Conservation (phyloP, 2,329 filamentous ascomycete genomes). For the Chaetomiaceae sp. region DNA sequence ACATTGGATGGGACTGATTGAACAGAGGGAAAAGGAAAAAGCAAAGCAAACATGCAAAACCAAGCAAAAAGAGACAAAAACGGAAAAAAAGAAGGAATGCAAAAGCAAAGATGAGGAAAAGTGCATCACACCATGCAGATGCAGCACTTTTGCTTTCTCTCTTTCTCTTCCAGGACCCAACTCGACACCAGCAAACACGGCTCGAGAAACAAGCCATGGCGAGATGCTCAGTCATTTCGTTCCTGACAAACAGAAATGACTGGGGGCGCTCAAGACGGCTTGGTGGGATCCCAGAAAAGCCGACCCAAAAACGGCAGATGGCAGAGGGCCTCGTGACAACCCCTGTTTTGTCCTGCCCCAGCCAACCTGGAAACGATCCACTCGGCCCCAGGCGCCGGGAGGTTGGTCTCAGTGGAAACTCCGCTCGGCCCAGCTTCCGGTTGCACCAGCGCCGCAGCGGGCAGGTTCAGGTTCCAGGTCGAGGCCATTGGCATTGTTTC, state of each 20-base stretch:
- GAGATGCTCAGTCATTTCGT: not conserved
- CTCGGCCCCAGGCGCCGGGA: conserved; percentile 19
- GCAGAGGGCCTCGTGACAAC: conserved; percentile 18
- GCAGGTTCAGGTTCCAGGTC: no score
- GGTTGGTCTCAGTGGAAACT: conserved; percentile 10
- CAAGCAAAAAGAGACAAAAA: no score
- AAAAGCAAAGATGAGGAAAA: no score
- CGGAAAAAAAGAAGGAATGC: no score
- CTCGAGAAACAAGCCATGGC: not conserved
- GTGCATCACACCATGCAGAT: no score
- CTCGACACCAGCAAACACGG: no score
- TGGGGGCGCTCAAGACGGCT: not conserved
- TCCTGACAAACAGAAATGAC: not conserved
- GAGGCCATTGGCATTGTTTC: no score
- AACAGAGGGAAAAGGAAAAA: no score
- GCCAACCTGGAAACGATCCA: not conserved
- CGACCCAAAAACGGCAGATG: not conserved
- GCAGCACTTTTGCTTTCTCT: no score
- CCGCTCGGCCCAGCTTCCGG: conserved; percentile 23
- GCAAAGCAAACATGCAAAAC: no score
- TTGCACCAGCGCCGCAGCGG: not conserved
- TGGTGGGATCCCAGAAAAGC: not conserved
- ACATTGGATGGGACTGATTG: no score
- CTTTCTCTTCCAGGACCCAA: no score
- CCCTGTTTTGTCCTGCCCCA: conserved; percentile 14